Base-by-base conservation (phyloP, 768 basidiomycete genomes). In the Kwoniella mangroviensis region DNA sequence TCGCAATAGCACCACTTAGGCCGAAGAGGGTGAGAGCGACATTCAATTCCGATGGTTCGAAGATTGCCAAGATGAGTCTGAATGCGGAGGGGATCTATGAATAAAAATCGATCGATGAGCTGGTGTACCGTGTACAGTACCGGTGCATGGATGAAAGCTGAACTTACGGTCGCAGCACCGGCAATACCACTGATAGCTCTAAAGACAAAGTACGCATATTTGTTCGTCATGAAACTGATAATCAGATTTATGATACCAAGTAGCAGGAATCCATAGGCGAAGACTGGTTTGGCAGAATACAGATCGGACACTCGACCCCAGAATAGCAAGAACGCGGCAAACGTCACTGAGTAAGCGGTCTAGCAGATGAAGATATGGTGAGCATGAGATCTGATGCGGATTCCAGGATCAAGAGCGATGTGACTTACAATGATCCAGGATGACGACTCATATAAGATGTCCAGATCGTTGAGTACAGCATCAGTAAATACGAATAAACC, bases 291-390 rank as follows among this genome's bases (percentile, higher is more conserved):
- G 57, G 80, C 68, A 11, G 79, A 77, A 65, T 75, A 81, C n/a
- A 80, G 72, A 55, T 81, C 80, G 19, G 78, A 70, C 4, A 81
- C 70, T 34, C 80, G 65, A 0, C 80, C 80, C 69, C 69, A 78
- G 69, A 79, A 74, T 3, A 81, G 75, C 11, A 81, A 68, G 60
- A 78, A 75, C 2, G 75, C 56, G 11, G 75, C 73, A 55, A 81
- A 81, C 1, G 80, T 74, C 10, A 75, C 75, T n/a, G 65, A 42
- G 67, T 73, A 79, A 3, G 76, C 63, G 26, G 70, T 80, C 75
- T 75, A 52, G 34, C 34, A 34, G 34, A 7, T 34, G 34, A 34
- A 34, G 1, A 19, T 21, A 10, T 2, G 52, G 19, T 6, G n/a
- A 26, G 55, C 54, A 17, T 67, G 11, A 17, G 7, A 10, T 34